These are phyloP conservation scores for Comarum palustre DNA, from an alignment of 306 rosid species.

Conservation along the genomic window DNA sequence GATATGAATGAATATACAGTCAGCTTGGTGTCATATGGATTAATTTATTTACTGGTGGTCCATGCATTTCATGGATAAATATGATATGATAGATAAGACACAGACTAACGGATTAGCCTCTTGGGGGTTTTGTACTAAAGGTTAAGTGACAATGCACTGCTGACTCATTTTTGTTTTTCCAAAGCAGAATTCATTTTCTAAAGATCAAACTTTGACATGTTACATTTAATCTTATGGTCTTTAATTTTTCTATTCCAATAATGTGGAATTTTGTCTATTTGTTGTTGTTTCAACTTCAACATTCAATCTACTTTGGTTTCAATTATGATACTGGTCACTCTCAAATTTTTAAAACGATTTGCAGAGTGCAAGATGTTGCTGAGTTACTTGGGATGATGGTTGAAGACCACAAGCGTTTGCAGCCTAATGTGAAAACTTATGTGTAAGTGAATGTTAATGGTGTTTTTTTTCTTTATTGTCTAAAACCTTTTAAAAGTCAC, in stretches of 20 bases:
- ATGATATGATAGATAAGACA: background rate
- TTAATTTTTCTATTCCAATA: background rate
- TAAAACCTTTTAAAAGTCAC: background rate
- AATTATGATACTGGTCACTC: constrained; percentile 1
- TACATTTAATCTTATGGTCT: background rate
- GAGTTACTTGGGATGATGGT: constrained; percentile 98
- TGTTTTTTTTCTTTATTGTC: background rate
- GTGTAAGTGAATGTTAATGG: constrained; percentile 51
- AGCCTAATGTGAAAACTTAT: constrained; percentile 82
- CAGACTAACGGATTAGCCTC: background rate
- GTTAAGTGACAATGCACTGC: background rate
- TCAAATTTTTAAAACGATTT: constrained; percentile 27
- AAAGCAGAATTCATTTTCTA: background rate
- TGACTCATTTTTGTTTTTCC: background rate
- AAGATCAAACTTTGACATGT: background rate
- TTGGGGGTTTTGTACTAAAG: background rate
- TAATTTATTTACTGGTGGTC: background rate
- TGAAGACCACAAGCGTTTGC: constrained; percentile 84
- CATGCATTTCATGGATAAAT: background rate
- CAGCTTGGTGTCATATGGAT: background rate
- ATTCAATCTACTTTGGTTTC: background rate
- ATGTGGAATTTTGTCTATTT: background rate
- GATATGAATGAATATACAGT: background rate
- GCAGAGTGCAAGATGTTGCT: constrained; percentile 95
- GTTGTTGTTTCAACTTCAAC: background rate